phyloP scores from a whole-genome alignment of 345 rosid species.

The Erucastrum elatum region DNA sequence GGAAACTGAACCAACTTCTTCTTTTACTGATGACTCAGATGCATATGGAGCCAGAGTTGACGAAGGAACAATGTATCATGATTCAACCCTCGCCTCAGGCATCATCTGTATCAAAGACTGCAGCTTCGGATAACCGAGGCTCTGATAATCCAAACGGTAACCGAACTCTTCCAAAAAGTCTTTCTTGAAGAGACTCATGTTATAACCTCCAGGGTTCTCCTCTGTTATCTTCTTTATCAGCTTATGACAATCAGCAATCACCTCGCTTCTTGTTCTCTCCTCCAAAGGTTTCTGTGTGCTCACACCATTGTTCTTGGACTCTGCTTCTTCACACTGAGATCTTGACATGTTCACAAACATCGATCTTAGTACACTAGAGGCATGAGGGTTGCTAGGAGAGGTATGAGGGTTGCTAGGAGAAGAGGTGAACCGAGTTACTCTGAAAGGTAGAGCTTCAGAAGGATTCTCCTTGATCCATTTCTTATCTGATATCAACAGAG shows the following conservation, averaged over 20 bases:
- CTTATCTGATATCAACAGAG: slow-evolving; percentile 62
- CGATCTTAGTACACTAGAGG: slow-evolving; percentile 51
- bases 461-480: slow-evolving; percentile 67
- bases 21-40: slow-evolving; percentile 59
- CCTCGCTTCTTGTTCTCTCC: slow-evolving; percentile 47
- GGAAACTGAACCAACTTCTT: slow-evolving; percentile 66
- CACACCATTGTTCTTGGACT: slow-evolving; percentile 31
- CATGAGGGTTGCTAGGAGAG: slow-evolving; percentile 27
- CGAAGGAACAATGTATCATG: slow-evolving; percentile 46
- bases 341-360: slow-evolving; percentile 38
- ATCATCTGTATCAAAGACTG: slow-evolving; percentile 47
- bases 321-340: slow-evolving; percentile 28
- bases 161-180: slow-evolving; percentile 52
- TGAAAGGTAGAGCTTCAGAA: slow-evolving; percentile 54
- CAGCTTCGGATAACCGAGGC: slow-evolving; percentile 59
- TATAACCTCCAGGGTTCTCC: slow-evolving; percentile 60
- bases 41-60: slow-evolving; percentile 33
- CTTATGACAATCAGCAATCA: slow-evolving; percentile 55
- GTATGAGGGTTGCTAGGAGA: slow-evolving; percentile 29
- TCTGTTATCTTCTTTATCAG: slow-evolving; percentile 53
- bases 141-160: slow-evolving; percentile 53
- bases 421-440: slow-evolving; percentile 34
- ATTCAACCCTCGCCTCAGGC: slow-evolving; percentile 60
- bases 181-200: slow-evolving; percentile 47
- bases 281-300: slow-evolving; percentile 30